These are phyloP conservation scores for Dendrobium huoshanense DNA, from an alignment of 106 monocot species.

Conservation along the genomic window DNA sequence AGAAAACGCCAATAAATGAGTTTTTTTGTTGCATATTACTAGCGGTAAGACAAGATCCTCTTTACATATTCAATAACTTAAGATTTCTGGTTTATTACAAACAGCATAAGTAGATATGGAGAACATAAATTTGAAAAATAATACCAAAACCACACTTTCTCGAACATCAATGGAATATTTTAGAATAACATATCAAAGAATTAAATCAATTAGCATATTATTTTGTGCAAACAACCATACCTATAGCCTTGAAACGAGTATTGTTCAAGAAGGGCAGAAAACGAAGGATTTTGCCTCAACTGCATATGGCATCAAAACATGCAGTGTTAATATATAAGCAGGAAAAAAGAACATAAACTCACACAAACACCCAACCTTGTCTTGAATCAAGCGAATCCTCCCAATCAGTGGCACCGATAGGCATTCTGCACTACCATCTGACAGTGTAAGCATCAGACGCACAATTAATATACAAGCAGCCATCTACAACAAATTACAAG, in stretches of 20 bases:
- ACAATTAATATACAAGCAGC: slow-evolving; percentile 49
- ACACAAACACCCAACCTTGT: slow-evolving; percentile 32
- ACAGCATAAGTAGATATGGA: too few species aligned
- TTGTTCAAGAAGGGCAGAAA: slow-evolving; percentile 46
- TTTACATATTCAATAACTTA: too few species aligned
- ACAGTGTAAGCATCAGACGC: slow-evolving; percentile 51
- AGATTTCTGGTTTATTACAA: too few species aligned
- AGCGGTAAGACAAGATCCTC: too few species aligned
- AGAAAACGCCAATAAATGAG: too few species aligned
- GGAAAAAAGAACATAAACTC: not conserved
- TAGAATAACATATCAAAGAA: not conserved
- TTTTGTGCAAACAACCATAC: slow-evolving; percentile 25
- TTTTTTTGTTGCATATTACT: too few species aligned
- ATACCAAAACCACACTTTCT: not conserved
- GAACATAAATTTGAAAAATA: too few species aligned
- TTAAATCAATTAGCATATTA: not conserved
- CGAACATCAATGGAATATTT: not conserved
- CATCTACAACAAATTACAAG: slow-evolving; percentile 26
- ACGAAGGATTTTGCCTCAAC: slow-evolving; percentile 64
- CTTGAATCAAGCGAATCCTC: slow-evolving; percentile 35
- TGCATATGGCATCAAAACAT: slow-evolving; percentile 17
- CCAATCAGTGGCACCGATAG: slow-evolving; percentile 63
- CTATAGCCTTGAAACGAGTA: slow-evolving; percentile 63
- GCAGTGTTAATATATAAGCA: not conserved
- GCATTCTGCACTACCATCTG: slow-evolving; percentile 39